These are phyloP conservation scores for Periconia sp. DNA, from an alignment of 2,329 filamentous ascomycete genomes.

Conservation along the genomic window DNA sequence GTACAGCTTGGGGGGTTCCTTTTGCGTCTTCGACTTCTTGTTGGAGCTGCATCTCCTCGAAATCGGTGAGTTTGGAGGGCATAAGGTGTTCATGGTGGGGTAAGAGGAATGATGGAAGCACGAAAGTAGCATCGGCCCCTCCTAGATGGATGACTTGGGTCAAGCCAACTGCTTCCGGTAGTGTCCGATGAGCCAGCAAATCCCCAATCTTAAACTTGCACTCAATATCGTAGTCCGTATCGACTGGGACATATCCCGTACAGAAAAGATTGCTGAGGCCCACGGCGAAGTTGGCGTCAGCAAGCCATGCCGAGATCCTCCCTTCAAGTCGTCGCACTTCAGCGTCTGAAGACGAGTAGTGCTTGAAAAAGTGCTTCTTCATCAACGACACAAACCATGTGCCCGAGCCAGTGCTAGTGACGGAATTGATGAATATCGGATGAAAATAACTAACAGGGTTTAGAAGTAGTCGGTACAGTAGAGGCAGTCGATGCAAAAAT, in stretches of 20 bases:
- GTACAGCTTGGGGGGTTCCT: slow-evolving; percentile 47
- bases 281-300: slow-evolving; percentile 56
- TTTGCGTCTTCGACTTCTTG: slow-evolving; percentile 46
- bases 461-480: slow-evolving; percentile 53
- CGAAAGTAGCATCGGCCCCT: slow-evolving; percentile 53
- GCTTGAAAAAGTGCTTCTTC: slow-evolving; percentile 53
- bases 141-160: slow-evolving; percentile 54
- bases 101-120: slow-evolving; percentile 53
- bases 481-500: slow-evolving; percentile 54
- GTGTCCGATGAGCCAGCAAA: slow-evolving; percentile 53
- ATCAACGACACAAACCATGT: slow-evolving; percentile 53
- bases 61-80: slow-evolving; percentile 44
- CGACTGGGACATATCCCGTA: slow-evolving; percentile 52
- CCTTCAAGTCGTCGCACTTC: slow-evolving; percentile 51
- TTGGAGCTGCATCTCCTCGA: slow-evolving; percentile 35
- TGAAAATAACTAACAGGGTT: slow-evolving; percentile 56
- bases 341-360: slow-evolving; percentile 47
- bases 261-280: slow-evolving; percentile 50
- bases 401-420: slow-evolving; percentile 54
- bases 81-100: slow-evolving; percentile 59
- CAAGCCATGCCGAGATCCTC: slow-evolving; percentile 53
- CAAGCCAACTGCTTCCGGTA: slow-evolving; percentile 46
- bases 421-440: slow-evolving; percentile 52
- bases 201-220: slow-evolving; percentile 50
- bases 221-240: slow-evolving; percentile 52